These are phyloP conservation scores for Blastobotrys arbuscula DNA, from an alignment of 1,139 yeast genomes.

Conservation along the genomic window DNA sequence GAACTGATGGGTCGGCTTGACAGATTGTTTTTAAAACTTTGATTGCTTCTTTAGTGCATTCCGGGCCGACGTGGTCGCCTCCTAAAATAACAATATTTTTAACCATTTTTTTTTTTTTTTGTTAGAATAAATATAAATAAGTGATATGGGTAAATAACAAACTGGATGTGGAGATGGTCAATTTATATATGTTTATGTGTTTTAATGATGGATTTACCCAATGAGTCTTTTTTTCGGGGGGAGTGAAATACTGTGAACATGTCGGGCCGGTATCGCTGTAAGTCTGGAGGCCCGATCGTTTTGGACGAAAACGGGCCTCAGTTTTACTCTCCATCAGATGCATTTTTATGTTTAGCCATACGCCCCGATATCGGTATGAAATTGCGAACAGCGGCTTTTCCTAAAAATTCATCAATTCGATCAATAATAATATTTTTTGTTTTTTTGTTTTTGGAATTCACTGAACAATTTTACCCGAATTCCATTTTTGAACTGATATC, in stretches of 20 bases:
- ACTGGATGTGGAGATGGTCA: background rate
- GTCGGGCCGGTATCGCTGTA: background rate
- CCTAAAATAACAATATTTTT: constrained; percentile 79
- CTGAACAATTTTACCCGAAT: no score
- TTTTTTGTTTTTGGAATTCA: no score
- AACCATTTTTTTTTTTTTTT: background rate
- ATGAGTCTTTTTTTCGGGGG: background rate
- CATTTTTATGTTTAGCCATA: no score
- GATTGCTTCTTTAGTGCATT: constrained; percentile 82
- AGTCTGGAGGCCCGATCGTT: no score
- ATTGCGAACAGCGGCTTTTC: no score
- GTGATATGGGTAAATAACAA: background rate
- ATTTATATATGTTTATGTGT: background rate
- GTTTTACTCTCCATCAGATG: no score
- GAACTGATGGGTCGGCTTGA: constrained; percentile 51
- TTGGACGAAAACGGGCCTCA: no score
- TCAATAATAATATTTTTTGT: no score
- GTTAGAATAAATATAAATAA: background rate
- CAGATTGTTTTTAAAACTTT: constrained; percentile 81
- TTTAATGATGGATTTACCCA: background rate
- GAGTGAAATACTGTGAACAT: background rate
- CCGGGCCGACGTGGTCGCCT: constrained; percentile 97
- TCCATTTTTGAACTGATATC: no score
- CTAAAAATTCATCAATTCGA: no score
- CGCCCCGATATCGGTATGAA: no score